Evolutionary conservation across 495 filamentous ascomycete species (phyloP).

Genomic region (Usnea hakonensis): DNA sequence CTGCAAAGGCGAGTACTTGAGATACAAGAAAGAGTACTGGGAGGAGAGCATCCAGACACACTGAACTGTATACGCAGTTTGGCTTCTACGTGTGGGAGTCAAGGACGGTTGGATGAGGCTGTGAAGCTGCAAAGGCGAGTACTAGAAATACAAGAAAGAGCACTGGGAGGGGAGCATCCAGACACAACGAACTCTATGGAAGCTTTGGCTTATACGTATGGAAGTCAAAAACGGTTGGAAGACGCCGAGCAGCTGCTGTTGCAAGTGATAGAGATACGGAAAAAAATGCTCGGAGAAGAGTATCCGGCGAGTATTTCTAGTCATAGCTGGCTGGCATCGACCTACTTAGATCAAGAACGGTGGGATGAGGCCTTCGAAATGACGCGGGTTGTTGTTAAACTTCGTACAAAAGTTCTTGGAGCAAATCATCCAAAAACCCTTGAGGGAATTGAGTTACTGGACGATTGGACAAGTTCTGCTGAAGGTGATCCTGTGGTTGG

Average conservation of each 20-base stretch:
- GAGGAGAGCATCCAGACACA: conserved; percentile 27
- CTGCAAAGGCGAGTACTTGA: not conserved
- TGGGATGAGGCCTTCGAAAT: conserved; percentile 3
- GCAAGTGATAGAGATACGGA: too few relatives aligned
- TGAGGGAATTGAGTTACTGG: not conserved
- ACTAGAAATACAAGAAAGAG: conserved; percentile 18
- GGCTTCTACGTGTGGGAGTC: conserved; percentile 21
- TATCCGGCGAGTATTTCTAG: too few relatives aligned
- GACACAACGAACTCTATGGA: too few relatives aligned
- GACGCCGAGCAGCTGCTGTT: too few relatives aligned
- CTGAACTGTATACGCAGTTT: conserved; percentile 24
- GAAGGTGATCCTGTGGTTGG: too few relatives aligned
- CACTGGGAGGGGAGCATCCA: conserved; percentile 28
- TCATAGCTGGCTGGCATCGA: too few relatives aligned
- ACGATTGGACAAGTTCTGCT: not conserved
- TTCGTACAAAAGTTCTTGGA: not conserved
- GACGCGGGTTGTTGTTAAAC: not conserved
- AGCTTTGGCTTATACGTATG: too few relatives aligned
- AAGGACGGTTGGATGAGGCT: conserved; percentile 28
- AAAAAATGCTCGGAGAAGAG: too few relatives aligned
- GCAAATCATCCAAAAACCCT: conserved; percentile 4
- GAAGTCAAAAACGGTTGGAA: too few relatives aligned
- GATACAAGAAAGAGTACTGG: conserved; percentile 16
- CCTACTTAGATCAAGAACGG: too few relatives aligned
- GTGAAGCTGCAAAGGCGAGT: conserved; percentile 22